Evolutionary conservation across 352 stramenopile species (phyloP).

Genomic region (Phytophthora pinifolia): DNA sequence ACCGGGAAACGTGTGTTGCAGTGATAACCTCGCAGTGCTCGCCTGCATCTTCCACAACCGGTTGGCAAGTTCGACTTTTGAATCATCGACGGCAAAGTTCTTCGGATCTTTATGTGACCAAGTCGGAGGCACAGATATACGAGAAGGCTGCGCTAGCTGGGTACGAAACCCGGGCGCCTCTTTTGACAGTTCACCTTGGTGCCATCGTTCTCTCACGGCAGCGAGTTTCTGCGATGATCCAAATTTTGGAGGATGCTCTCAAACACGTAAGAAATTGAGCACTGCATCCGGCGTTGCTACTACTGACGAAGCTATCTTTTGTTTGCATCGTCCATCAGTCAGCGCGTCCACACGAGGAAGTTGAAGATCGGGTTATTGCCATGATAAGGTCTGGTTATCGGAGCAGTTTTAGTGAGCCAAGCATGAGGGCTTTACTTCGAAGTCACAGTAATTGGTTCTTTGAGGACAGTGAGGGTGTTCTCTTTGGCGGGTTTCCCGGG

Average conservation of each 20-base stretch:
- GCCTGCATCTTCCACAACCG: not conserved
- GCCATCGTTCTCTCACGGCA: slow-evolving; percentile 16
- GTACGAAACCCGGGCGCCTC: slow-evolving; percentile 9
- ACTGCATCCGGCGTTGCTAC: too few species aligned
- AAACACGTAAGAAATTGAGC: slow-evolving; percentile 1
- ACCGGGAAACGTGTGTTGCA: slow-evolving; percentile 38
- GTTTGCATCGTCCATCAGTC: not conserved
- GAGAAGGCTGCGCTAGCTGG: slow-evolving; percentile 11
- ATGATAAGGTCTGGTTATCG: slow-evolving; percentile 25
- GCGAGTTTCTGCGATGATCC: slow-evolving; percentile 20
- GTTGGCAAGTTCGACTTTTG: slow-evolving; percentile 16
- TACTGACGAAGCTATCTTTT: too few species aligned
- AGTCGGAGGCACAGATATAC: slow-evolving; percentile 17
- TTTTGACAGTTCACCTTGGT: slow-evolving; percentile 27
- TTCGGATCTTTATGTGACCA: not conserved
- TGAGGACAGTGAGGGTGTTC: slow-evolving; percentile 9
- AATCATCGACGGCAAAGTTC: slow-evolving; percentile 7
- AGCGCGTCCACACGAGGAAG: not conserved
- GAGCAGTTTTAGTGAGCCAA: slow-evolving; percentile 4
- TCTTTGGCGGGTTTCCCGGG: slow-evolving; percentile 14
- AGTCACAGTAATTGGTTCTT: slow-evolving; percentile 25
- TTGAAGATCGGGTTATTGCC: slow-evolving; percentile 11
- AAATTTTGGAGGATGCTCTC: slow-evolving; percentile 6
- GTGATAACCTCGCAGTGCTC: slow-evolving; percentile 21
- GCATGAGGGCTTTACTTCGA: slow-evolving; percentile 15